Percentiles rank a stretch among this genome's conserved stretches.
These are phyloP conservation scores for Brassica hybrid DNA, from an alignment of 441 rosid genomes.

Conservation along the genomic window DNA sequence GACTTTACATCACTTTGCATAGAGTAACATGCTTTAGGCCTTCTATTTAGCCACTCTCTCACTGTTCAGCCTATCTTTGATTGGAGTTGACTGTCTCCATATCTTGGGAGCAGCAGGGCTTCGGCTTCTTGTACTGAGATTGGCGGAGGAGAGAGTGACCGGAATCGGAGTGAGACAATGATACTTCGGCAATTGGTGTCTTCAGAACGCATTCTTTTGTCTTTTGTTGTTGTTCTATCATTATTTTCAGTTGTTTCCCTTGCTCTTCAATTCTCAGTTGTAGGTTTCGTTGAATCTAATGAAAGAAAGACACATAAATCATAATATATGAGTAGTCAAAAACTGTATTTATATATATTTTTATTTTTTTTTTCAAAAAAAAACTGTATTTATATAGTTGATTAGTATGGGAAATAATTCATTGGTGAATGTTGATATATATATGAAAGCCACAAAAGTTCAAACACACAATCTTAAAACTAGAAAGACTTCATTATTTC, in stretches of 20 bases:
- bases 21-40: slow-evolving; percentile 33
- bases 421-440: not conserved
- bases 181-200: slow-evolving; percentile 39
- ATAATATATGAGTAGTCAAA: not conserved
- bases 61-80: slow-evolving; percentile 62
- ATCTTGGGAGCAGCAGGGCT: slow-evolving; percentile 49
- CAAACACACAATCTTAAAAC: not conserved
- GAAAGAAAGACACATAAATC: slow-evolving; percentile 3
- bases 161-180: slow-evolving; percentile 22
- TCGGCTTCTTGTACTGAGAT: slow-evolving; percentile 49
- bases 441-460: slow-evolving; percentile 13
- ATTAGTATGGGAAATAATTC: not conserved
- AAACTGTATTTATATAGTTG: not conserved
- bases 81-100: slow-evolving; percentile 50
- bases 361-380: too few relatives aligned
- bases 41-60: slow-evolving; percentile 13
- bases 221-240: slow-evolving; percentile 84
- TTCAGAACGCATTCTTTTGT: slow-evolving; percentile 48
- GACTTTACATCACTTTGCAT: slow-evolving; percentile 34
- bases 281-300: slow-evolving; percentile 74
- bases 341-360: not conserved
- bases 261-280: slow-evolving; percentile 89
- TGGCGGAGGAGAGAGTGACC: slow-evolving; percentile 31
- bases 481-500: not conserved
- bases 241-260: slow-evolving; percentile 71